A percentile compares a stretch with the other conserved stretches of the same genome.
Conservation (phyloP, 257 asterid genomes). For the Coffea canephora region DNA sequence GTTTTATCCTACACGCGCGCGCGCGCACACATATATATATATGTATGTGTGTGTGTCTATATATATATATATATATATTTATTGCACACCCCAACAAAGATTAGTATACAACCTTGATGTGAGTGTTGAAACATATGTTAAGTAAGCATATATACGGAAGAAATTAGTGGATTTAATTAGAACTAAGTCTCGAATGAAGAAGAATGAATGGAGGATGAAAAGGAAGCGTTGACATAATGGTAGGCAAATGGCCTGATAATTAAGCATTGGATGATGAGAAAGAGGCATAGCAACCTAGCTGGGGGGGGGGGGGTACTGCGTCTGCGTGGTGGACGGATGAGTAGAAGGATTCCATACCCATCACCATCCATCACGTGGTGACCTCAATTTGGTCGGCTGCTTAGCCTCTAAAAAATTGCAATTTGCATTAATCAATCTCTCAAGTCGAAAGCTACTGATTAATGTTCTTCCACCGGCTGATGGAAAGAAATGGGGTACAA, state of each 20-base stretch:
- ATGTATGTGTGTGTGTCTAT: too few species aligned
- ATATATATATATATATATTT: too few species aligned
- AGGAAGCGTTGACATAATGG: constrained; percentile 34
- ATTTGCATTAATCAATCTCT: constrained; percentile 29
- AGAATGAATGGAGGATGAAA: constrained; percentile 13
- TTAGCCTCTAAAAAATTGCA: constrained; percentile 28
- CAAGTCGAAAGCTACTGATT: constrained; percentile 16
- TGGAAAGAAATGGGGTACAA: constrained; percentile 6
- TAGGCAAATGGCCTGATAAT: constrained; percentile 5
- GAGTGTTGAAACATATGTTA: too few species aligned
- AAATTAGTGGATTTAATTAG: not conserved
- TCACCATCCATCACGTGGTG: constrained; percentile 41
- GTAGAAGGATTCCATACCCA: constrained; percentile 28
- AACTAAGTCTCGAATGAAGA: not conserved
- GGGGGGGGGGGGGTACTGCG: too few species aligned
- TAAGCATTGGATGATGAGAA: constrained; percentile 5
- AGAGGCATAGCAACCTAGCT: not conserved
- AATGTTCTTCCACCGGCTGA: constrained; percentile 1
- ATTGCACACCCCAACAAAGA: too few species aligned
- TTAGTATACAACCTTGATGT: too few species aligned
- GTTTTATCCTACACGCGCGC: too few species aligned
- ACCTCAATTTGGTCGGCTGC: constrained; percentile 42
- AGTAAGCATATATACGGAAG: too few species aligned
- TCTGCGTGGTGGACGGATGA: constrained; percentile 17
- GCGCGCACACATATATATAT: too few species aligned